Evolutionary conservation across 2,329 filamentous ascomycete genomes (phyloP), one percentile per base, ranked within the genome.

Genomic region (Alternaria conjuncta): DNA sequence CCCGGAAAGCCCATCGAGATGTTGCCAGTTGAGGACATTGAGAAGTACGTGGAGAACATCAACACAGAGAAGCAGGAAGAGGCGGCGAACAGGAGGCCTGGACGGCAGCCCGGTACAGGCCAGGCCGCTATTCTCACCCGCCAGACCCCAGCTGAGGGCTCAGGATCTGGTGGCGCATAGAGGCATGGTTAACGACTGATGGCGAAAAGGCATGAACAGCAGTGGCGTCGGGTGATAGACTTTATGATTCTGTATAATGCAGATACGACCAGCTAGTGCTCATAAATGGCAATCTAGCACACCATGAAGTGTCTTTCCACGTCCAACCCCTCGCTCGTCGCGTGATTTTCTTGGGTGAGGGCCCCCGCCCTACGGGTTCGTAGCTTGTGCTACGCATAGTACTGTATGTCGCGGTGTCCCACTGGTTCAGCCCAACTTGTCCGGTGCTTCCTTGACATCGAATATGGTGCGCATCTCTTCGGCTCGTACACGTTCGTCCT

Each of bases 41-140:
- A 99, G 86, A 88, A 89, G 73, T 97, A 97, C 78, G 96, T 99
- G 78, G 98, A 98, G 89, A 96, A 89, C 82, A 99, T 99, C 81
- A 97, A 99, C 86, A 92, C 94, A 76, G 96, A 99, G 88, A 99
- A 99, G 88, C 94, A 97, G 80, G 96, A 98, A 82, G 96, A 99
- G 85, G 95, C 95, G 23, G 93, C 93, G 44, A 97, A 94, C 88
- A 97, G 97, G 90, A 96, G 97, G 47, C 80, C 79, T 18, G 83
- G 83, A 49, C 80, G 71, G 73, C 87, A 88, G 65, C 87, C 89
- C n/a, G 90, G 89, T 61, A 88, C 87, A 54, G 90, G 89, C 50
- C 89, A 84, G 71, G 89, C 92, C 18, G 87, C 92, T 46, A 93
- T 96, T 75, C 85, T 92, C 76, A 94, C 92, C 49, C 84, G 81